These are phyloP conservation scores for Mycena indigotica DNA, from an alignment of 768 basidiomycete species.

Conservation along the genomic window DNA sequence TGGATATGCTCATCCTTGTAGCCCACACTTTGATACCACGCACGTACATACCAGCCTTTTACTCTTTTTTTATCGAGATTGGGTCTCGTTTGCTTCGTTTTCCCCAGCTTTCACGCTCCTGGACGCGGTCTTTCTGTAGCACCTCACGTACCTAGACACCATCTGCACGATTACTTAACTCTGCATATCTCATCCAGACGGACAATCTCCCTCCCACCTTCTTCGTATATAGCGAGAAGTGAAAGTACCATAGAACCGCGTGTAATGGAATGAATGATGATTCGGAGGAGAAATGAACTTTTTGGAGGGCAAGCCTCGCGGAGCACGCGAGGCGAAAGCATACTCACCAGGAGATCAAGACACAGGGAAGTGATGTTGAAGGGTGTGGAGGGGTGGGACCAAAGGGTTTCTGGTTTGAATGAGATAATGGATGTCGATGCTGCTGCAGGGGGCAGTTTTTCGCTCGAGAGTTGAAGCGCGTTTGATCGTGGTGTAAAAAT, in stretches of 20 bases:
- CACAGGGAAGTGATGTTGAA: slow-evolving; percentile 42
- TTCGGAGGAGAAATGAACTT: not conserved
- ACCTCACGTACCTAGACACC: slow-evolving; percentile 11
- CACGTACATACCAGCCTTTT: slow-evolving; percentile 22
- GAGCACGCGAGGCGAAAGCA: slow-evolving; percentile 26
- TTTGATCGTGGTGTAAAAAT: no score
- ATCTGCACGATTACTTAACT: slow-evolving; percentile 14
- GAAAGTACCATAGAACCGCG: not conserved
- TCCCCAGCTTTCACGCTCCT: slow-evolving; percentile 1
- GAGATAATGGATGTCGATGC: slow-evolving; percentile 7
- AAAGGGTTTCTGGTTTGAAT: slow-evolving; percentile 36
- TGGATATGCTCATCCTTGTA: slow-evolving; percentile 22
- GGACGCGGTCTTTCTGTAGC: slow-evolving; percentile 23
- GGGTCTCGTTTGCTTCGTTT: slow-evolving; percentile 17
- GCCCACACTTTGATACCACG: slow-evolving; percentile 17
- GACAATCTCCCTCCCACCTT: not conserved
- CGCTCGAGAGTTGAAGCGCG: no score
- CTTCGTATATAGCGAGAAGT: not conserved
- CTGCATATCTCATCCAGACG: slow-evolving; percentile 8
- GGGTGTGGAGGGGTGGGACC: slow-evolving; percentile 39
- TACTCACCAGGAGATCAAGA: slow-evolving; percentile 43
- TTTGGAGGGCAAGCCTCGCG: not conserved
- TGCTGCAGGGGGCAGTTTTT: not conserved
- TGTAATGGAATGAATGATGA: slow-evolving; percentile 2
- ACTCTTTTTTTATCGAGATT: slow-evolving; percentile 24